These are phyloP conservation scores for Beverwykella pulmonaria DNA, from an alignment of 495 filamentous ascomycete genomes.

Conservation along the genomic window DNA sequence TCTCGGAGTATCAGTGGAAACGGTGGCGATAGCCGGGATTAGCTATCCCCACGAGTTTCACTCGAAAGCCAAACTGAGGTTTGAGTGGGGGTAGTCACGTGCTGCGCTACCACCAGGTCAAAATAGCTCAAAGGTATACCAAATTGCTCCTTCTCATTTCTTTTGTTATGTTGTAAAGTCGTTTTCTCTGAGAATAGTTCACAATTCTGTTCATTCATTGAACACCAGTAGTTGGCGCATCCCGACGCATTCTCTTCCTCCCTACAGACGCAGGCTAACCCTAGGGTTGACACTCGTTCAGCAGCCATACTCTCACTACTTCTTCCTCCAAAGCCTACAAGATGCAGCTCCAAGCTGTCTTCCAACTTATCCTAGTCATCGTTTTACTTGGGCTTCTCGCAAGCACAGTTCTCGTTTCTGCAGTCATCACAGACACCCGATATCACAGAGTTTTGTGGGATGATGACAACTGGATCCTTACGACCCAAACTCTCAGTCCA, in stretches of 20 bases:
- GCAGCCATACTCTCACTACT: neutral
- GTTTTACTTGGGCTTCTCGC: neutral
- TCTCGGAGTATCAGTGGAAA: no score
- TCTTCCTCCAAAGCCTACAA: neutral
- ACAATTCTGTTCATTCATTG: no score
- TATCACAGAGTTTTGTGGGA: conserved; percentile 58
- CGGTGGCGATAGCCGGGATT: no score
- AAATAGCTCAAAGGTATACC: no score
- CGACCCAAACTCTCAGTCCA: conserved; percentile 57
- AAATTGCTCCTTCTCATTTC: no score
- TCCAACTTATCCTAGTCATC: neutral
- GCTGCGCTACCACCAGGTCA: no score
- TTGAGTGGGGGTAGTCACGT: no score
- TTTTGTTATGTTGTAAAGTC: no score
- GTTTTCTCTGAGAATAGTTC: no score
- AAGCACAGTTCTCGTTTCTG: neutral
- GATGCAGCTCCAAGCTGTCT: neutral
- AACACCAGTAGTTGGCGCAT: neutral
- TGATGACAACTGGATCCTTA: conserved; percentile 63
- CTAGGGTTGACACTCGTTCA: neutral
- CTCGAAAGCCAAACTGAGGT: no score
- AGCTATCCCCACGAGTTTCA: no score
- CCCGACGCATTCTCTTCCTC: neutral
- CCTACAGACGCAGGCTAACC: neutral
- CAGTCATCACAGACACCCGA: conserved; percentile 28